Conservation (phyloP, 2,329 filamentous ascomycete species). For the Xylaria sp. region DNA sequence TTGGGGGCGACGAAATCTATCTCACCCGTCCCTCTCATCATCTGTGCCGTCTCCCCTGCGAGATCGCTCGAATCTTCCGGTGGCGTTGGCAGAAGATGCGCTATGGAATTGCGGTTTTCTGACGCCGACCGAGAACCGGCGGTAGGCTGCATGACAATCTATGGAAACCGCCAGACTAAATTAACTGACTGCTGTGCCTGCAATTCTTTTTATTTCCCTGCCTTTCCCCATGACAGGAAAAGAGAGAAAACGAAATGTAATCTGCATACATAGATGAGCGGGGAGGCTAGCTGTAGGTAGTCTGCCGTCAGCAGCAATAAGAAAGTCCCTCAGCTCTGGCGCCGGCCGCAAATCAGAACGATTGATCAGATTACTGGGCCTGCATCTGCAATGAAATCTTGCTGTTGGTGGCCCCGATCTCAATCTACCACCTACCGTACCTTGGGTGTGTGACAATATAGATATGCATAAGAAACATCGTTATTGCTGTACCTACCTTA, state of each 20-base stretch:
- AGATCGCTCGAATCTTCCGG: constrained; percentile 20
- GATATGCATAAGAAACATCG: constrained; percentile 9
- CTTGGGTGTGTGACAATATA: not conserved
- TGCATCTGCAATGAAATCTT: constrained; percentile 41
- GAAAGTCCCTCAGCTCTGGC: constrained; percentile 28
- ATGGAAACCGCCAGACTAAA: not conserved
- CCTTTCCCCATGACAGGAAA: not conserved
- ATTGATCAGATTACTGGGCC: constrained; percentile 28
- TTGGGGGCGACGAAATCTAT: not conserved
- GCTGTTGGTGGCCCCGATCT: constrained; percentile 33
- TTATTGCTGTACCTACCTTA: constrained; percentile 13
- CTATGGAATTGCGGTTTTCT: constrained; percentile 14
- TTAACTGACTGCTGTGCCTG: not conserved
- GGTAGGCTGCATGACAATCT: constrained; percentile 35
- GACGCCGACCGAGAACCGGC: constrained; percentile 39
- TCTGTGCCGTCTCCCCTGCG: constrained; percentile 2
- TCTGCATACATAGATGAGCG: constrained; percentile 7
- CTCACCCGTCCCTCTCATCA: constrained; percentile 2
- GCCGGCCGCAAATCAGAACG: constrained; percentile 33
- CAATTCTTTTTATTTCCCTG: constrained; percentile 4
- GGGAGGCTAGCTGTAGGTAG: constrained; percentile 18
- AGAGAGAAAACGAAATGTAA: constrained; percentile 17
- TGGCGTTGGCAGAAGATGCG: constrained; percentile 21
- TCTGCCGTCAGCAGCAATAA: constrained; percentile 25
- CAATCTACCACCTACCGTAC: constrained; percentile 9